Base-by-base conservation (phyloP, 352 stramenopile species). In the Globisporangium orthogonon region DNA sequence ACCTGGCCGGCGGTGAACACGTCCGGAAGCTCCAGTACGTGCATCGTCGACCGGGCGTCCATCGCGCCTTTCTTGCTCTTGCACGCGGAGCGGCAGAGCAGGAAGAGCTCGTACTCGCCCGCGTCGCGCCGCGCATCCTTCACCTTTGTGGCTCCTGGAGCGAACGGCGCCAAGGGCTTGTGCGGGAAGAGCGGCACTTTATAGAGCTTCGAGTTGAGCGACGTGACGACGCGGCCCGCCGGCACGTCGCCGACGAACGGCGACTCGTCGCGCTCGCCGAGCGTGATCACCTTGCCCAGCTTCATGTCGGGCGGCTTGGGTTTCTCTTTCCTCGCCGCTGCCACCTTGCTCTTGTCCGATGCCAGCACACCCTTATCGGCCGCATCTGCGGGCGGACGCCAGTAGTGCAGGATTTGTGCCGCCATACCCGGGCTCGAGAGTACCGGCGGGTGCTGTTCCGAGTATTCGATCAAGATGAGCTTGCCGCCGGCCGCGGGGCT, bases 231-330 rank as follows among this genome's bases (percentile, higher is more conserved):
- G 48, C 78, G 72, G 13, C 82, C 80, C 13, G 81, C 51, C 33
- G 83, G 83, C 37, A 94, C 85, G 59, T 94, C 81, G 35, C 83
- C 83, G 0, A 94, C 76, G 54, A 94, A 91, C 7, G 83, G 83
- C 3, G 81, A 88, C 52, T 91, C 83, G 53, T 94, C 83, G 54
- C 88, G 79, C 48, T 87, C 70, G 0, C 76, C 80, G 45, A 94
- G 68, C 17, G 79, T 89, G 59, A 94, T 90, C 14, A 91, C 78
- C 57, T 90, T 76, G n/a, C 81, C 83, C 67, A 89, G 83, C 30
- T 78, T 75, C 72, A 89, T 86, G 46, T 87, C 77, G 28, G 83
- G 83, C 29, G 83, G 73, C 63, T 90, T 87, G 1, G 79, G 78
- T 3, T 69, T 5, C 63, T 69, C 60, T 90, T 89, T 43, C 39